Conservation (phyloP, 2,329 filamentous ascomycete genomes). For the Aureobasidium sp. region DNA sequence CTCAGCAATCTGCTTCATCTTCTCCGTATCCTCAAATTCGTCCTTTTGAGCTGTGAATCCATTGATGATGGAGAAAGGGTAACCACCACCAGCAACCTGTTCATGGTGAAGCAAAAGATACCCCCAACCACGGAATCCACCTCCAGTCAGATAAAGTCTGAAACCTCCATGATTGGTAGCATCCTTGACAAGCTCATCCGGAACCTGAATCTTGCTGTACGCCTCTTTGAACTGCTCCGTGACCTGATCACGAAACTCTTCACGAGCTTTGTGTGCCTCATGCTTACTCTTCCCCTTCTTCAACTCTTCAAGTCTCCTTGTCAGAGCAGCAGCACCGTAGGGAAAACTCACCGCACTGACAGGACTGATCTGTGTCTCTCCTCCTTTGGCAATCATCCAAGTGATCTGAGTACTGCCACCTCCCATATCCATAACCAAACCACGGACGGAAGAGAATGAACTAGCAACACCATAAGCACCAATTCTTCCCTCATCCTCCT, state of each 20-base stretch:
- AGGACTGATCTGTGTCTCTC: slow-evolving; percentile 54
- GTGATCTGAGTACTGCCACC: slow-evolving; percentile 74
- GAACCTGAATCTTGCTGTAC: slow-evolving; percentile 14
- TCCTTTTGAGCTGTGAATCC: slow-evolving; percentile 73
- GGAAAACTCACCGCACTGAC: slow-evolving; percentile 67
- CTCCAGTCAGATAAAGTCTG: slow-evolving; percentile 87
- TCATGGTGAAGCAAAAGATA: slow-evolving; percentile 87
- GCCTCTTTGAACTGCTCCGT: slow-evolving; percentile 49
- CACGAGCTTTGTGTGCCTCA: slow-evolving; percentile 42
- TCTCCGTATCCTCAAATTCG: slow-evolving; percentile 65
- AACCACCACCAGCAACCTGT: slow-evolving; percentile 72
- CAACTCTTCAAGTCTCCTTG: slow-evolving; percentile 51
- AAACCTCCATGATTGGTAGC: slow-evolving; percentile 57
- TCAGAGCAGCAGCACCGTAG: slow-evolving; percentile 72
- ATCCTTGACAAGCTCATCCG: slow-evolving; percentile 30
- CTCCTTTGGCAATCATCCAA: slow-evolving; percentile 60
- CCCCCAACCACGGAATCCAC: slow-evolving; percentile 91
- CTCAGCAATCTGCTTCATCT: slow-evolving; percentile 47
- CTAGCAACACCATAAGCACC: slow-evolving; percentile 84
- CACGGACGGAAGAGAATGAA: slow-evolving; percentile 70
- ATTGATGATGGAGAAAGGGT: slow-evolving; percentile 86
- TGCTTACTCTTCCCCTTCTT: slow-evolving; percentile 26
- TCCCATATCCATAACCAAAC: slow-evolving; percentile 84
- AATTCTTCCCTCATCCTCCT: slow-evolving; percentile 80
- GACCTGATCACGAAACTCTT: slow-evolving; percentile 26